phyloP scores from a whole-genome alignment of 345 rosid species.

The Clausena lansium region DNA sequence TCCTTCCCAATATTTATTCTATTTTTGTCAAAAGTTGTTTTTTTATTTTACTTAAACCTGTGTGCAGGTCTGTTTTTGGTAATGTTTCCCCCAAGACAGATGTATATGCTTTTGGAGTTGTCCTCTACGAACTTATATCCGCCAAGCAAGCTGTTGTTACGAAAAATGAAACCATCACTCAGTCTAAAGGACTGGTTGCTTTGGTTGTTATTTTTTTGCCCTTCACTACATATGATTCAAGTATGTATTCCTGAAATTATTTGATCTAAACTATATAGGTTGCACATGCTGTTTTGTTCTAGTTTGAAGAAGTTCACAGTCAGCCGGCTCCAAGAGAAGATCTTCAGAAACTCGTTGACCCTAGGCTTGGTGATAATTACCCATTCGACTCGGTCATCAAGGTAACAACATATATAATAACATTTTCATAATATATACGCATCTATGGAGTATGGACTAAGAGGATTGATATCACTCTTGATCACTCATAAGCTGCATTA shows the following conservation, averaged over 20 bases:
- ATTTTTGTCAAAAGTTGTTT: background rate
- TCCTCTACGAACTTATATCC: conserved; percentile 85
- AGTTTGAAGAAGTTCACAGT: conserved; percentile 73
- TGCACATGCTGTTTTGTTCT: conserved; percentile 6
- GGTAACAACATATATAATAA: conserved; percentile 32
- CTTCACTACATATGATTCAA: background rate
- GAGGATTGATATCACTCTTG: background rate
- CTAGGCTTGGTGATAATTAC: conserved; percentile 66
- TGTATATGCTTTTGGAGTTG: conserved; percentile 94
- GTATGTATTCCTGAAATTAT: background rate
- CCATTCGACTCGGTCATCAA: conserved; percentile 64
- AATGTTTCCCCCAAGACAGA: conserved; percentile 89
- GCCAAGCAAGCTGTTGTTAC: conserved; percentile 85
- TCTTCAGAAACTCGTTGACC: conserved; percentile 59
- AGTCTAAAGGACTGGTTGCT: conserved; percentile 77
- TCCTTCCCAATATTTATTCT: background rate
- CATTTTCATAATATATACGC: no score
- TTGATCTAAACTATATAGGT: background rate
- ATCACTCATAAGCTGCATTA: background rate
- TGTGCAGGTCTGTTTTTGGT: conserved; percentile 68
- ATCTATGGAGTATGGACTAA: no score
- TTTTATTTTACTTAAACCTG: no score
- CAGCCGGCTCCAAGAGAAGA: conserved; percentile 57
- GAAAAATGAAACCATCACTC: conserved; percentile 37
- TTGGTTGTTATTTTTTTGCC: conserved; percentile 37